Conservation (phyloP, 768 basidiomycete genomes). For the Boletus fagicola region DNA sequence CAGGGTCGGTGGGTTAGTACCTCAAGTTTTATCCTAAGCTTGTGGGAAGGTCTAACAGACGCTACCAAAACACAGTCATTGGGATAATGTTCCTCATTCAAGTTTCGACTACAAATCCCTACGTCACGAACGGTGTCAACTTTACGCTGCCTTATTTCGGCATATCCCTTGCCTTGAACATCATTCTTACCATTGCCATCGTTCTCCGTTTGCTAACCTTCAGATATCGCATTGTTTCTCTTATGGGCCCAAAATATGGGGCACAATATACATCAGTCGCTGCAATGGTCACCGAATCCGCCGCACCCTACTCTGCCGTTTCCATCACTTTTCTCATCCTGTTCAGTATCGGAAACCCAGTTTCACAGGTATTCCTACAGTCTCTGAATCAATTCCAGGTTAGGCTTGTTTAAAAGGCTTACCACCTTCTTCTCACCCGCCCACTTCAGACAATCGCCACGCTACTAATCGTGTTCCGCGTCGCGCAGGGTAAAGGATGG, state of each 20-base stretch:
- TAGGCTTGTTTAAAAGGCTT: not conserved
- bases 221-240: slow-evolving; percentile 9
- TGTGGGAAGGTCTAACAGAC: not conserved
- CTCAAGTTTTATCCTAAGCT: not conserved
- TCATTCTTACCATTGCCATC: slow-evolving; percentile 34
- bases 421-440: not conserved
- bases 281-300: slow-evolving; percentile 38
- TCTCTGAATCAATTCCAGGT: slow-evolving; percentile 32
- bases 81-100: slow-evolving; percentile 13
- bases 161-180: slow-evolving; percentile 32
- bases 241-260: slow-evolving; percentile 25
- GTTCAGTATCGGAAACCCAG: slow-evolving; percentile 19
- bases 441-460: slow-evolving; percentile 1
- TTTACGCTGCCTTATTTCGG: slow-evolving; percentile 25
- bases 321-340: slow-evolving; percentile 32
- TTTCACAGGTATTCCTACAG: slow-evolving; percentile 33
- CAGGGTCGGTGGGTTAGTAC: slow-evolving; percentile 8
- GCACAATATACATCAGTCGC: slow-evolving; percentile 32
- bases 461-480: slow-evolving; percentile 10
- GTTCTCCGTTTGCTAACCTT: slow-evolving; percentile 26
- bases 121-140: slow-evolving; percentile 10
- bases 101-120: slow-evolving; percentile 12
- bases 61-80: not conserved
- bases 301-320: slow-evolving; percentile 28
- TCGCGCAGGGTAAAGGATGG: slow-evolving; percentile 12